These are phyloP conservation scores for Adenanthera pavonina DNA, from an alignment of 306 rosid species.

Conservation along the genomic window DNA sequence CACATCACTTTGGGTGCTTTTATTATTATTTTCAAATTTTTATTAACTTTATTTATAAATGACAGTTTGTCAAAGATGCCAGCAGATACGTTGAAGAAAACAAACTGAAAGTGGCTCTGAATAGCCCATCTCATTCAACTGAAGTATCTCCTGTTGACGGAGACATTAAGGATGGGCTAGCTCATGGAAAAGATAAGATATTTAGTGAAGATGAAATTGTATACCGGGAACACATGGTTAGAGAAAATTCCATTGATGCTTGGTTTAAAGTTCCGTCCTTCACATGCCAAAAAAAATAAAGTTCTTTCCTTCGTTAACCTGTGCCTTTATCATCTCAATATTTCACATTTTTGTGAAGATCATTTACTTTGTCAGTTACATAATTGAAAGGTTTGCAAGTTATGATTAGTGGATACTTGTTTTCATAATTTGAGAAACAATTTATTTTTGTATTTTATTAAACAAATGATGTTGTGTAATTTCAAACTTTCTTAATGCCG, in stretches of 20 bases:
- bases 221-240: constrained; percentile 53
- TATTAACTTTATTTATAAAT: constrained; percentile 32
- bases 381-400: constrained; percentile 10
- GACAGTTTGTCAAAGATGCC: constrained; percentile 77
- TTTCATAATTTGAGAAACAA: constrained; percentile 25
- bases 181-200: constrained; percentile 50
- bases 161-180: constrained; percentile 51
- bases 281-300: too few relatives aligned
- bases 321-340: constrained; percentile 32
- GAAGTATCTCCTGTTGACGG: constrained; percentile 60
- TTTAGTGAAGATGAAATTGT: constrained; percentile 46
- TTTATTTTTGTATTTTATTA: background rate
- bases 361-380: constrained; percentile 35
- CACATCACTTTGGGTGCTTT: constrained; percentile 6
- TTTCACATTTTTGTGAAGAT: constrained; percentile 35
- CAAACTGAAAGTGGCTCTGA: constrained; percentile 76
- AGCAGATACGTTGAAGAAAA: constrained; percentile 72
- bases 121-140: constrained; percentile 65
- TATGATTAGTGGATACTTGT: constrained; percentile 31
- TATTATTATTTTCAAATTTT: constrained; percentile 35
- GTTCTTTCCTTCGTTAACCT: constrained; percentile 23
- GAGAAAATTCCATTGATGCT: constrained; percentile 42
- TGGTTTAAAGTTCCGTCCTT: constrained; percentile 20
- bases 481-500: background rate
- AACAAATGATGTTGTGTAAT: background rate